A percentile compares a stretch with the other conserved stretches of the same genome.
Conservation (phyloP, 495 filamentous ascomycete species). For the Gamarada debralockiae region DNA sequence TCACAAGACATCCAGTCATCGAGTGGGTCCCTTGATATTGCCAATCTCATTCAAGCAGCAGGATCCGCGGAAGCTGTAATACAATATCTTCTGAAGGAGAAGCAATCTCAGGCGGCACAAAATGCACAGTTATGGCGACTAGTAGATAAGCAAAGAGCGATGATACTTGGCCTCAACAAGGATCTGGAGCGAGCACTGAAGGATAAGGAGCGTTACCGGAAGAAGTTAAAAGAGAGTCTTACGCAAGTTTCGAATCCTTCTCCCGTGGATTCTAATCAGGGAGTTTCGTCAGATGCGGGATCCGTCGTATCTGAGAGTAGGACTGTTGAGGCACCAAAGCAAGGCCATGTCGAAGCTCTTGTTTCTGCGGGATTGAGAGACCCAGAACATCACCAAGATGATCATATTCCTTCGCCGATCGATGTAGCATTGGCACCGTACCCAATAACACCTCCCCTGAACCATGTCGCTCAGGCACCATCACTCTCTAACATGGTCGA, state of each 20-base stretch:
- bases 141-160: conserved; percentile 91
- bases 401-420: conserved; percentile 39
- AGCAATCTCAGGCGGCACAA: conserved; percentile 79
- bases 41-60: conserved; percentile 70
- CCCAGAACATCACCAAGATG: conserved; percentile 4
- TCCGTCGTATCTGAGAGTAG: conserved; percentile 12
- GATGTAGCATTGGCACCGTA: conserved; percentile 51
- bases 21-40: conserved; percentile 54
- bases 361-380: conserved; percentile 21
- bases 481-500: conserved; percentile 18
- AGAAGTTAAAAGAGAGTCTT: conserved; percentile 78
- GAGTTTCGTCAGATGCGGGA: conserved; percentile 21
- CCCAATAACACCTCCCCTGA: conserved; percentile 49
- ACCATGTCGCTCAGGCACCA: conserved; percentile 27
- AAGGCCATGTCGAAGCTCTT: conserved; percentile 9
- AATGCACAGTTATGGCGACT: conserved; percentile 93
- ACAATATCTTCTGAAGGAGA: conserved; percentile 84
- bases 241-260: conserved; percentile 44
- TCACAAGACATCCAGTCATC: conserved; percentile 50
- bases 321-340: not conserved
- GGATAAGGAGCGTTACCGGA: conserved; percentile 91
- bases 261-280: conserved; percentile 22
- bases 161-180: conserved; percentile 92
- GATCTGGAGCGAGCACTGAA: conserved; percentile 89
- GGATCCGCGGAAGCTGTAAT: conserved; percentile 90